Conservation (phyloP, 345 rosid genomes). For the Sonneratia caseolaris region DNA sequence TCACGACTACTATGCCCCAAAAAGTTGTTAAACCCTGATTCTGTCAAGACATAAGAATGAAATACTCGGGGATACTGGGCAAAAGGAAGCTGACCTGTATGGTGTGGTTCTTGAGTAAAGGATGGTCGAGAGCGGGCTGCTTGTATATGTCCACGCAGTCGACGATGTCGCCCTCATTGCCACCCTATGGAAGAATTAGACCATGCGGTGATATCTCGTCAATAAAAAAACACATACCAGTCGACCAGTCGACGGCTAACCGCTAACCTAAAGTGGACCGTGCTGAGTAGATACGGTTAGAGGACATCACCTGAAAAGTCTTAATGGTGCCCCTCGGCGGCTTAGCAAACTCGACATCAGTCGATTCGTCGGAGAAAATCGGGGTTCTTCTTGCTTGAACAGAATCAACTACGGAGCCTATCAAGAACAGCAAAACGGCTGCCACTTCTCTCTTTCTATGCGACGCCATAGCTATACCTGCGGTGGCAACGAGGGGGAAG, state of each 20-base stretch:
- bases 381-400: neutral
- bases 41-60: neutral
- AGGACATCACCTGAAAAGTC: neutral
- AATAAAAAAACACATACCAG: no score
- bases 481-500: no score
- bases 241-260: no score
- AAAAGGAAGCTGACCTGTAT: conserved; percentile 7
- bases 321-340: neutral
- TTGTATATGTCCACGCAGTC: conserved; percentile 21
- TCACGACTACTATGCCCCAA: no score
- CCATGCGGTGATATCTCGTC: no score
- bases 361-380: neutral
- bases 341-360: neutral
- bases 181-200: neutral
- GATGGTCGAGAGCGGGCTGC: conserved; percentile 24
- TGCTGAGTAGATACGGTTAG: neutral
- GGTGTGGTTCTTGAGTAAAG: conserved; percentile 16
- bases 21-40: neutral
- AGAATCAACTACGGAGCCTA: neutral
- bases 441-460: neutral
- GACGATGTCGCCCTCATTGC: conserved; percentile 7
- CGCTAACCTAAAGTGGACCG: no score
- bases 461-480: neutral
- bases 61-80: neutral
- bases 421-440: neutral